Base-by-base conservation (phyloP, 2,329 filamentous ascomycete genomes). In the Phyllosticta citriasiana region DNA sequence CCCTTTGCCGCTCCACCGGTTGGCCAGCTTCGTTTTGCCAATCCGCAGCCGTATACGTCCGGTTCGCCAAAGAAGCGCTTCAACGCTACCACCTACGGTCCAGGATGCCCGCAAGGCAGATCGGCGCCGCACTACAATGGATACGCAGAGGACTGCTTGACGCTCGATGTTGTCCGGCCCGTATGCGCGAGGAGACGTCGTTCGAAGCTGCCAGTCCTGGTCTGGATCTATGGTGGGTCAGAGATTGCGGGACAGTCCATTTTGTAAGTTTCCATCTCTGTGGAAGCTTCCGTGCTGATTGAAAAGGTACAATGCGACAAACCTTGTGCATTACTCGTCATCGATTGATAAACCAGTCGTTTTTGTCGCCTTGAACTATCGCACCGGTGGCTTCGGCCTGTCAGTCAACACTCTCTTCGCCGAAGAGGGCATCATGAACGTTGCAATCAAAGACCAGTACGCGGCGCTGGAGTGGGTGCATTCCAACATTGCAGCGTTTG, bases 321-420 rank as follows among this genome's bases (percentile, higher is more conserved):
- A 70, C 70, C 16, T 66, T 66, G 0, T 74, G n/a, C 6, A 16
- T 10, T 27, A 53, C 53, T 27, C 53, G n/a, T 6, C 47, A 14
- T 64, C 67, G 0, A 66, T 80, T 59, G 78, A 78, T 47, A 83
- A 88, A 72, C 86, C 87, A 0, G 84, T 93, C 64, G 75, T 95
- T 55, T 88, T 86, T 60, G 88, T 93, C 0, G 82, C 86, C 0
- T 84, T 92, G 69, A 93, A 91, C 74, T 92, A 95, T 73, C 85
- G 88, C 2, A 77, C 89, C 0, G 87, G 82, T 9, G 88, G 84
- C 0, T 91, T 91, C 64, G 89, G 88, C 0, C 91, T 93, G 69
- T 71, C 89, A 25, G 79, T 81, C 1, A 82, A 77, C 22, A 70
- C 70, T 5, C 65, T 82, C 60, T 78, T 82, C 26, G 75, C 76